Evolutionary conservation across 2,329 filamentous ascomycete species (phyloP).

Genomic region (Sporothrix inflata): DNA sequence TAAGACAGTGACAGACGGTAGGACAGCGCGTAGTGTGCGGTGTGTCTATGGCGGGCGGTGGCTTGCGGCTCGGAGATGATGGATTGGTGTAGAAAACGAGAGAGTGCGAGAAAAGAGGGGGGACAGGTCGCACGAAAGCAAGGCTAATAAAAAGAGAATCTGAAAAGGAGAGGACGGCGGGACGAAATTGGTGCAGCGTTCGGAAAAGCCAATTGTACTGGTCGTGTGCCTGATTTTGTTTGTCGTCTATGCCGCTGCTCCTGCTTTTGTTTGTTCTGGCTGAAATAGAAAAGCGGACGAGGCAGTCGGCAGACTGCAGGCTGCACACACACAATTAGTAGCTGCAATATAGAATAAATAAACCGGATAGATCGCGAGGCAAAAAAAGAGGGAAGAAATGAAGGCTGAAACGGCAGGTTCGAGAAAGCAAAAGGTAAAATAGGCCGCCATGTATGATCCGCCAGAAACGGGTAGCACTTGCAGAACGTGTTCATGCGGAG

Average conservation of each 20-base stretch:
- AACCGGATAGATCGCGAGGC: not conserved
- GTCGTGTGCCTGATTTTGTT: slow-evolving; percentile 23
- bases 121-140: slow-evolving; percentile 17
- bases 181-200: slow-evolving; percentile 4
- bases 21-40: slow-evolving; percentile 24
- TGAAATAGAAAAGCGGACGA: slow-evolving; percentile 16
- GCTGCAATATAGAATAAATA: slow-evolving; percentile 13
- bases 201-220: not conserved
- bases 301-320: slow-evolving; percentile 21
- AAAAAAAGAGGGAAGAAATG: not conserved
- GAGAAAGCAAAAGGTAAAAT: slow-evolving; percentile 29
- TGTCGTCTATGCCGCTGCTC: slow-evolving; percentile 5
- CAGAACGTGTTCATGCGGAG: slow-evolving; percentile 1
- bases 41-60: slow-evolving; percentile 22
- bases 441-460: slow-evolving; percentile 28
- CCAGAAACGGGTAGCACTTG: slow-evolving; percentile 4
- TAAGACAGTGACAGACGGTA: slow-evolving; percentile 21
- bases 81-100: slow-evolving; percentile 24
- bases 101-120: slow-evolving; percentile 2
- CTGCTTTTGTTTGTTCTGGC: slow-evolving; percentile 18
- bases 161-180: not conserved
- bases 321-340: slow-evolving; percentile 24
- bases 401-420: slow-evolving; percentile 28
- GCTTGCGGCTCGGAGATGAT: slow-evolving; percentile 28
- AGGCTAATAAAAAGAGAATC: slow-evolving; percentile 16